Evolutionary conservation across 108 stramenopile species (phyloP).

Genomic region (Aureococcus anophagefferens): DNA sequence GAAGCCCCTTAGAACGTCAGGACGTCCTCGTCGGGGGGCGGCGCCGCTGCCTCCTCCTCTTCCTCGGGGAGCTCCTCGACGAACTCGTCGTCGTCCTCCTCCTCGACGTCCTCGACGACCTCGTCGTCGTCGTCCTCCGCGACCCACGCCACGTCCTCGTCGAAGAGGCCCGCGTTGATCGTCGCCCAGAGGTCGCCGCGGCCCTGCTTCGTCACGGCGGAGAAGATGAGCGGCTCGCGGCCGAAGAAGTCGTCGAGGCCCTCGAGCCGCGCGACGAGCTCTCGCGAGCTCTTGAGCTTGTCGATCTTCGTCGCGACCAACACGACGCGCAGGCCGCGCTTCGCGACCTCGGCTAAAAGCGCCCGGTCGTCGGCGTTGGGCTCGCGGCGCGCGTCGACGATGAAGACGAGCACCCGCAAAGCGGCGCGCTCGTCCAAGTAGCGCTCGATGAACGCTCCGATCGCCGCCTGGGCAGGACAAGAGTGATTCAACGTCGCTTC

Average conservation of each 20-base stretch:
- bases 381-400: conserved; percentile 33
- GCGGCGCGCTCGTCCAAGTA: conserved; percentile 25
- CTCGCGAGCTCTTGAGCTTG: conserved; percentile 27
- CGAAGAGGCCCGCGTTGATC: conserved; percentile 4
- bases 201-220: conserved; percentile 27
- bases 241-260: conserved; percentile 14
- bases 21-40: too few species aligned
- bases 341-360: conserved; percentile 10
- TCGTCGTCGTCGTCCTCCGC: conserved; percentile 4
- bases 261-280: conserved; percentile 13
- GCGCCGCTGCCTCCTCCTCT: not conserved
- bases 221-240: conserved; percentile 26
- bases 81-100: conserved; percentile 5
- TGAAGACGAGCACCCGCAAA: conserved; percentile 24
- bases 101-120: conserved; percentile 3
- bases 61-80: not conserved
- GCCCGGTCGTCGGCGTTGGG: not conserved
- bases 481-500: too few species aligned
- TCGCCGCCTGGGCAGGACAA: too few species aligned
- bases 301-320: conserved; percentile 36
- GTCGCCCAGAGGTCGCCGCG: conserved; percentile 26
- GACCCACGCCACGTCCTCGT: not conserved
- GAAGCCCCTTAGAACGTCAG: too few species aligned
- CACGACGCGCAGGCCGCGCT: conserved; percentile 8
- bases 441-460: conserved; percentile 11